Conservation (phyloP, 2,329 filamentous ascomycete species). For the Setomelanomma holmii region DNA sequence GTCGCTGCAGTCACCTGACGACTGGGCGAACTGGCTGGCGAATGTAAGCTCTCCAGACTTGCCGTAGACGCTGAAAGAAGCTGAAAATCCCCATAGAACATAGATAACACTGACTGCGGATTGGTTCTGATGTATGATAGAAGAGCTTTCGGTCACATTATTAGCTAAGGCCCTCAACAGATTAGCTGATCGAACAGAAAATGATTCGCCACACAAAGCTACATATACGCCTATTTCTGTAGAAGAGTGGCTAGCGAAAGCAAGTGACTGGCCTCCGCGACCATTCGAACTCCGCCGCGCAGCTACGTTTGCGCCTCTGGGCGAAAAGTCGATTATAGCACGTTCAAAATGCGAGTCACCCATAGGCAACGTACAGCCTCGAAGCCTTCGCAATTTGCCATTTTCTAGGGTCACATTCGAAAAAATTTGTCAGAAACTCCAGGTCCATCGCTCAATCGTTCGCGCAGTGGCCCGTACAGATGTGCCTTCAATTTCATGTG, state of each 20-base stretch:
- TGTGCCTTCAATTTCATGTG: conserved; percentile 15
- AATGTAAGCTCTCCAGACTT: conserved; percentile 1
- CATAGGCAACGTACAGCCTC: not conserved
- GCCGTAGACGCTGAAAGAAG: not conserved
- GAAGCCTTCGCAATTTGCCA: conserved; percentile 12
- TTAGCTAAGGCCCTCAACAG: not conserved
- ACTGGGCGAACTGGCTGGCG: conserved; percentile 14
- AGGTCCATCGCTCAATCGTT: conserved; percentile 19
- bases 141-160: not conserved
- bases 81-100: not conserved
- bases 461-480: conserved; percentile 19
- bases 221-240: not conserved
- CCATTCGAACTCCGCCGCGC: conserved; percentile 2
- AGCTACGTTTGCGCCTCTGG: conserved; percentile 10
- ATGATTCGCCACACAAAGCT: not conserved
- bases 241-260: conserved; percentile 5
- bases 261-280: not conserved
- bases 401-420: conserved; percentile 17
- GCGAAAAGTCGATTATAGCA: conserved; percentile 2
- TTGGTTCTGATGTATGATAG: conserved; percentile 15
- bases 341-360: not conserved
- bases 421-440: conserved; percentile 9
- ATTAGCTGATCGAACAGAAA: conserved; percentile 13
- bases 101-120: conserved; percentile 3
- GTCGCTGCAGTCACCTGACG: conserved; percentile 6